phyloP scores from a whole-genome alignment of 2,329 filamentous ascomycete genomes.

The Colletotrichum shisoi region DNA sequence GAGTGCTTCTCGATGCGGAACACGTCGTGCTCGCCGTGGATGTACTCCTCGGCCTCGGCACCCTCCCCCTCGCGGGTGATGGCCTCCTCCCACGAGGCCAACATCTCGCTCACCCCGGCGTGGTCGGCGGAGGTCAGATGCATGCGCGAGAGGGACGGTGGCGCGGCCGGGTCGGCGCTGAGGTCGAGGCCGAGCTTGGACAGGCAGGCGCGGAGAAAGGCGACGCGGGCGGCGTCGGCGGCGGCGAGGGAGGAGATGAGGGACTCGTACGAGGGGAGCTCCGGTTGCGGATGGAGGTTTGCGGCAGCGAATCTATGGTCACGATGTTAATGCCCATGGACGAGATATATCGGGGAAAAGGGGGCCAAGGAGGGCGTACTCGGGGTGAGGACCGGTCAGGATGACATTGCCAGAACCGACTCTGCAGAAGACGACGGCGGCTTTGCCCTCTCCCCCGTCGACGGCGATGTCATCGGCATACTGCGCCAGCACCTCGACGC shows the following conservation, averaged over 20 bases:
- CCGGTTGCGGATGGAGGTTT: constrained; percentile 75
- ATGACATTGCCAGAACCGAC: constrained; percentile 82
- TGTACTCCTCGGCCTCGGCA: constrained; percentile 63
- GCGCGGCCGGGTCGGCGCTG: constrained; percentile 70
- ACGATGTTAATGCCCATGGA: neutral
- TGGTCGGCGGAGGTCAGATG: constrained; percentile 78
- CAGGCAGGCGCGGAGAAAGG: constrained; percentile 82
- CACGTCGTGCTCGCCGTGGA: constrained; percentile 82
- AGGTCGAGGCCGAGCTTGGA: constrained; percentile 82
- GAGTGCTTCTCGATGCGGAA: constrained; percentile 78
- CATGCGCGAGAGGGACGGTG: constrained; percentile 81
- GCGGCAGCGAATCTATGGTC: constrained; percentile 75
- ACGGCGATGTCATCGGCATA: constrained; percentile 80
- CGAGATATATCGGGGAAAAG: neutral
- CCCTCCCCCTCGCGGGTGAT: constrained; percentile 64
- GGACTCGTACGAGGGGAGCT: constrained; percentile 71
- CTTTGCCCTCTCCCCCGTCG: constrained; percentile 74
- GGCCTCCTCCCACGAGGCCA: constrained; percentile 72
- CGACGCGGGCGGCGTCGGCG: constrained; percentile 73
- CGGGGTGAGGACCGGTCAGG: constrained; percentile 88
- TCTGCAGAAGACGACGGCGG: constrained; percentile 83
- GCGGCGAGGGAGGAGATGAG: constrained; percentile 72
- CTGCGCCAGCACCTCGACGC: constrained; percentile 81
- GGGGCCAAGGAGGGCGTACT: constrained; percentile 61
- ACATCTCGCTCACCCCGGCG: constrained; percentile 70